These are phyloP conservation scores for Berkeleyomyces basicola DNA, from an alignment of 2,329 filamentous ascomycete genomes.

Conservation along the genomic window DNA sequence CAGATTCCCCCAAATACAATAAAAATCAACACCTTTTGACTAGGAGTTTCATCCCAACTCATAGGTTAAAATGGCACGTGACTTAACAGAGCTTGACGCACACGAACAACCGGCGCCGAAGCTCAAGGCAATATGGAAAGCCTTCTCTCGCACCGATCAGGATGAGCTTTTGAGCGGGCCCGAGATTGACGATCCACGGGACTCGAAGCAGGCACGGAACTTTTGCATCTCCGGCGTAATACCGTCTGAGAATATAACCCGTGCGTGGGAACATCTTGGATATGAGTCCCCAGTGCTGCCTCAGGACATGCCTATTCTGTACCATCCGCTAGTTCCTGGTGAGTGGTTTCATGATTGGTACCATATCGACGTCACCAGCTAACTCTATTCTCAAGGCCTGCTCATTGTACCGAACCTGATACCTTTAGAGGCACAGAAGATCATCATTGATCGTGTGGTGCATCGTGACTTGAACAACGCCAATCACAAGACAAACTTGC, in stretches of 20 bases:
- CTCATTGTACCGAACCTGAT: constrained; percentile 61
- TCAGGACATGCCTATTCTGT: constrained; percentile 36
- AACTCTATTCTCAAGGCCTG: constrained; percentile 41
- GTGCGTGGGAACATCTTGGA: constrained; percentile 28
- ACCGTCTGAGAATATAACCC: constrained; percentile 25
- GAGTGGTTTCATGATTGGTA: constrained; percentile 17
- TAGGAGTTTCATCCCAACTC: background rate
- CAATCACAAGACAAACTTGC: constrained; percentile 73
- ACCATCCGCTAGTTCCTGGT: constrained; percentile 54
- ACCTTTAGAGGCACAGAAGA: constrained; percentile 48
- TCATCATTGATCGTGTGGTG: constrained; percentile 55
- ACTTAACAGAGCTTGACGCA: constrained; percentile 42
- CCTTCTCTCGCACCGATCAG: constrained; percentile 45
- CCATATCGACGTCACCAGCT: background rate
- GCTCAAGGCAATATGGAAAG: constrained; percentile 59
- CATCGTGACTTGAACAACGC: constrained; percentile 61
- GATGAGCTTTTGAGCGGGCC: constrained; percentile 34
- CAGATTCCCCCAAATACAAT: background rate
- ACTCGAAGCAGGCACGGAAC: constrained; percentile 23
- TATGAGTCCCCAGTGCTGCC: constrained; percentile 20
- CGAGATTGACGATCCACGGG: constrained; percentile 33
- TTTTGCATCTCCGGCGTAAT: constrained; percentile 32
- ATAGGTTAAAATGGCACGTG: background rate
- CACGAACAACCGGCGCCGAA: constrained; percentile 59
- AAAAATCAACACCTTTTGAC: background rate